Conservation (phyloP, 2,329 filamentous ascomycete species). For the Escovopsis sp. region DNA sequence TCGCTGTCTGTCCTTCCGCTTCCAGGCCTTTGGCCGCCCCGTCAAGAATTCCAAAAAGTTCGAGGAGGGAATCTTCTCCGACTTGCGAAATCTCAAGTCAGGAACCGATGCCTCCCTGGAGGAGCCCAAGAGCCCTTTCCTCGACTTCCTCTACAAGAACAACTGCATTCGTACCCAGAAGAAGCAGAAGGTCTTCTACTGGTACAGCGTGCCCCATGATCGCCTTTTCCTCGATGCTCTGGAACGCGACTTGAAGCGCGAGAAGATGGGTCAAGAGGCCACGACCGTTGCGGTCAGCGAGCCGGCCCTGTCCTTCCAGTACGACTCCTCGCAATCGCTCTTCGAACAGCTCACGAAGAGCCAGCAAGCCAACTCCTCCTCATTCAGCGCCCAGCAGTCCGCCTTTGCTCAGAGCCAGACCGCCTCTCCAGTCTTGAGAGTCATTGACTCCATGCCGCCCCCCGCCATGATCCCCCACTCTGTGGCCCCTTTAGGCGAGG, state of each 20-base stretch:
- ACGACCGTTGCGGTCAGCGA: conserved; percentile 95
- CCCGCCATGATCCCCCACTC: conserved; percentile 59
- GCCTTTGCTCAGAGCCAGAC: conserved; percentile 63
- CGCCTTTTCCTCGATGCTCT: conserved; percentile 92
- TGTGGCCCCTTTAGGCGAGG: conserved; percentile 41
- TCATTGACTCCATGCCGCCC: conserved; percentile 87
- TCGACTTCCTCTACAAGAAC: conserved; percentile 99
- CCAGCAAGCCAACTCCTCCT: conserved; percentile 95
- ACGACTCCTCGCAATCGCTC: conserved; percentile 95
- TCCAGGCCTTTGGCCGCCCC: conserved; percentile 93
- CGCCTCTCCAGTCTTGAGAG: conserved; percentile 76
- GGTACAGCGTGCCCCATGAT: conserved; percentile 98
- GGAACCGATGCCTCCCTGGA: conserved; percentile 96
- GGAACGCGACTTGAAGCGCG: conserved; percentile 92
- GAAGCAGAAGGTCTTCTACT: conserved; percentile 99
- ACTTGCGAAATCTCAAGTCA: conserved; percentile 93
- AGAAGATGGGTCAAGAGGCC: conserved; percentile 98
- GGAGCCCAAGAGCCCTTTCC: conserved; percentile 95
- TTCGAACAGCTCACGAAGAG: conserved; percentile 99
- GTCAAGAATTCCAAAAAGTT: conserved; percentile 99
- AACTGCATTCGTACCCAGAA: conserved; percentile 99
- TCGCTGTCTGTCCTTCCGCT: conserved; percentile 91
- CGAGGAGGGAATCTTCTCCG: conserved; percentile 98
- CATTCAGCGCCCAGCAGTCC: conserved; percentile 69
- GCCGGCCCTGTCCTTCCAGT: conserved; percentile 94